These are phyloP conservation scores for Leishmania braziliensis DNA, from an alignment of 208 protist species.

Conservation along the genomic window DNA sequence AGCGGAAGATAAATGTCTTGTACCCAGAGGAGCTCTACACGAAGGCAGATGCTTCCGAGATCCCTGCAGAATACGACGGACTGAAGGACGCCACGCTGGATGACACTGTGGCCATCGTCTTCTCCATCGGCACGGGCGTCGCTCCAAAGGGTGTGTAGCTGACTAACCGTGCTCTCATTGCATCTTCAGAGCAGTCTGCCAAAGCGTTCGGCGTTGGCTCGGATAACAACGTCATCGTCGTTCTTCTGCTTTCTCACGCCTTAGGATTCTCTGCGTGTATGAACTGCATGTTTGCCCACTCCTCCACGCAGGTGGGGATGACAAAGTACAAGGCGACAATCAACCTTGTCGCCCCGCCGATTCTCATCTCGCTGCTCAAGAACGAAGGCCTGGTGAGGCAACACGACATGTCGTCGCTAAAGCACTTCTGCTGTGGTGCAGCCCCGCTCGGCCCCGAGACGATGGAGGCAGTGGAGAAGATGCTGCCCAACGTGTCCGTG, in stretches of 20 bases:
- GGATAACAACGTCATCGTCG: slow-evolving; percentile 36
- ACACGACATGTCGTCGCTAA: slow-evolving; percentile 42
- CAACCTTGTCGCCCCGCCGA: slow-evolving; percentile 77
- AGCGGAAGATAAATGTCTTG: slow-evolving; percentile 30
- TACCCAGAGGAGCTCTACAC: slow-evolving; percentile 38
- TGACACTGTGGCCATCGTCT: slow-evolving; percentile 49
- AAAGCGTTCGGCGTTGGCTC: not conserved
- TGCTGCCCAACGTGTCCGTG: slow-evolving; percentile 24
- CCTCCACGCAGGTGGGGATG: slow-evolving; percentile 41
- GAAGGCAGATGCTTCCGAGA: slow-evolving; percentile 14
- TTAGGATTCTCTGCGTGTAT: slow-evolving; percentile 71
- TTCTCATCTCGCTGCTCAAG: slow-evolving; percentile 73
- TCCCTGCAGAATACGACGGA: slow-evolving; percentile 39
- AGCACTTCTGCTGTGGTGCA: slow-evolving; percentile 44
- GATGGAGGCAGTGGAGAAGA: slow-evolving; percentile 33
- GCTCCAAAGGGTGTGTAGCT: slow-evolving; percentile 69
- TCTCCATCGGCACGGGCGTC: slow-evolving; percentile 49
- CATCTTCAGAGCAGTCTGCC: slow-evolving; percentile 37
- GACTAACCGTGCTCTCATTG: slow-evolving; percentile 29
- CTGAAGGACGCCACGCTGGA: slow-evolving; percentile 22
- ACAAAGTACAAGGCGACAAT: slow-evolving; percentile 54
- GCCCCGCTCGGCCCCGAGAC: slow-evolving; percentile 53
- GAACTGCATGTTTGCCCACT: slow-evolving; percentile 25
- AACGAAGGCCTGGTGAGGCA: slow-evolving; percentile 34
- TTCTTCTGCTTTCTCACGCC: slow-evolving; percentile 88